Evolutionary conservation across 768 basidiomycete genomes (phyloP), one percentile per base, ranked within the genome.

Genomic region (Podaxis mareebaensis): DNA sequence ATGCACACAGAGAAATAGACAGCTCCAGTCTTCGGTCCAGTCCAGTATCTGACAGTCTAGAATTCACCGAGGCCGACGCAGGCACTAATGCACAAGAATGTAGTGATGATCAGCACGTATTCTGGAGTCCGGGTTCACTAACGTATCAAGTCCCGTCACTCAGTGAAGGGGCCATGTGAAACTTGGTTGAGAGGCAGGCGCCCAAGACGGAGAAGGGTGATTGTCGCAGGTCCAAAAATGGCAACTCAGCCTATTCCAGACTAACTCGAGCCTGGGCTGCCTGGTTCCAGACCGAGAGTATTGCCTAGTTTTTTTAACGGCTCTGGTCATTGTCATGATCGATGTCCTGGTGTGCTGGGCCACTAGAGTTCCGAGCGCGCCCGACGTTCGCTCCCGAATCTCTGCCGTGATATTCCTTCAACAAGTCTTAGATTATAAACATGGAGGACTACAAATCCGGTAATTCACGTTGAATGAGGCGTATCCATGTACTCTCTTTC

Each of bases 401-500:
- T 30, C 28, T 30, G 30, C 20, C 44, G 44, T 46, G 44, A 10
- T 20, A 46, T 46, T 46, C 44, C 44, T 20, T 20, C 3, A 20
- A 33, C 51, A 52, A 8, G 42, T 44, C 42, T n/a, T 22, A 10
- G 33, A 10, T 33, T 15, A 53, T n/a, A 17, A 53, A 30, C 12
- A 4, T 30, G 13, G 44, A 30, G 60, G 61, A 28, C 68, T 76
- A 84, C 61, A 81, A 63, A 75, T 95, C 94, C n/a, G 93, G 93
- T 60, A 95, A 75, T 74, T 96, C 93, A 71, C 94, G 81, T 66
- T 89, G 87, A 69, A 93, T 85, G 60, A 96, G 76, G 64, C 94
- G 79, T 42, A 80, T 86, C 93, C 93, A 96, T 55, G 93, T 96
- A 65, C 86, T 91, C 70, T 95, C 92, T 71, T 86, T 93, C 94